Base-by-base conservation (phyloP, 805 yeast genomes). In the Brettanomyces custersianus region DNA sequence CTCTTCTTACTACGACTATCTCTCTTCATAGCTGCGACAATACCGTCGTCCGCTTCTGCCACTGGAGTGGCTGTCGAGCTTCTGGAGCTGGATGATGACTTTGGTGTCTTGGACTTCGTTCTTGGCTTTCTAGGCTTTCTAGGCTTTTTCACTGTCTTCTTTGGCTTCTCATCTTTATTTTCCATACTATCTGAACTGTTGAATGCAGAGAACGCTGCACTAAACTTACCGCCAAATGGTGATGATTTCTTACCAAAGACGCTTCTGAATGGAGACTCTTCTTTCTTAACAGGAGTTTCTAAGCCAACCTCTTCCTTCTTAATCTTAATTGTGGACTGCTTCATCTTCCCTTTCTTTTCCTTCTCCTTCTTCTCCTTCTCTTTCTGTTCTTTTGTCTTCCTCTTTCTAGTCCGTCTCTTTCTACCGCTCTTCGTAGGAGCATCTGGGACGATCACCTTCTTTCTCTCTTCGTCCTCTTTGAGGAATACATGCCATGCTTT, bases 401-500 rank as follows among this genome's bases (percentile, higher is more conserved):
- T 49, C 36, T 51, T 54, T 15, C 58, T 51, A n/a, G n/a, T 22
- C 16, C 28, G 13, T 16, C 20, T 31, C 45, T 58, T 60, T 20
- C 53, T 59, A 39, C 63, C 62, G 36, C 61, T 63, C 41, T 62
- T 67, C 24, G 63, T 59, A 16, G 71, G 63, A 31, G 65, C 69
- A 27, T 55, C 62, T 4, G 71, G 61, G n/a, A 66, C 55, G 37
- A 72, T 54, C 24, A 70, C 65, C 24, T 67, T 63, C 42, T 86
- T 72, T 39, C 69, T 70, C 39, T 69, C 71, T 37, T 68, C 70
- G 54, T 88, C 96, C 9, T 67, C 72, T 21, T 63, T 66, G 51
- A 85, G 59, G 55, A 84, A 87, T 38, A 68, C 61, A 2, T 77
- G 69, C 79, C 90, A 92, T 9, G 69, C 70, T 7, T 46, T 64